Percentiles rank a stretch among this genome's conserved stretches.
Conservation (phyloP, 164 flowering plant genomes). For the Vitis rupestris region DNA sequence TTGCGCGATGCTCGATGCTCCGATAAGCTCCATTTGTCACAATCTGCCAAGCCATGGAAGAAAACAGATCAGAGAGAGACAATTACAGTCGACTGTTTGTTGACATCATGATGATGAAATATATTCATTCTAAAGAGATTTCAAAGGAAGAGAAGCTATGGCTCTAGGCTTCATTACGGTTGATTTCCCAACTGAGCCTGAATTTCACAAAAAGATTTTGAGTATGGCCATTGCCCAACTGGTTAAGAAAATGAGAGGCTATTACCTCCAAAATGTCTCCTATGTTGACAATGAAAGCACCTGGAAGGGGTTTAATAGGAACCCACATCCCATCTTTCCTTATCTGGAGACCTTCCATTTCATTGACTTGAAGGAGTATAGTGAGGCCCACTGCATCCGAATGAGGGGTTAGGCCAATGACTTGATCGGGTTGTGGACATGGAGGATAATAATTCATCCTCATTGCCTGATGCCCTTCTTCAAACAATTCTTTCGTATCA, state of each 20-base stretch:
- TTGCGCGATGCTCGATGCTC: constrained; percentile 39
- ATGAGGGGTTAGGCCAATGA: constrained; percentile 41
- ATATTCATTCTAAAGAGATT: no score
- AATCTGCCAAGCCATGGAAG: constrained; percentile 18
- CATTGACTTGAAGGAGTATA: constrained; percentile 37
- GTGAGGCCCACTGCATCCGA: constrained; percentile 36
- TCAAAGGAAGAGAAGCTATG: no score
- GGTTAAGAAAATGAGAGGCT: no score
- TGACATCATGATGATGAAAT: no score
- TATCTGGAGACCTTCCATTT: constrained; percentile 37
- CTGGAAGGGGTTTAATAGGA: constrained; percentile 30
- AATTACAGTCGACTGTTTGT: no score
- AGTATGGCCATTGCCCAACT: not conserved
- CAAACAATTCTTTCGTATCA: constrained; percentile 26
- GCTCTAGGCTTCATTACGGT: no score
- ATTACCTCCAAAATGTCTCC: constrained; percentile 40
- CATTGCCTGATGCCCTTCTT: constrained; percentile 27
- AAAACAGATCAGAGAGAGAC: no score
- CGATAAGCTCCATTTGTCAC: constrained; percentile 30
- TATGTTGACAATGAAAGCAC: constrained; percentile 43
- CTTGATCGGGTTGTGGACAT: constrained; percentile 39
- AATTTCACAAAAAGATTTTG: no score
- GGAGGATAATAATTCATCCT: constrained; percentile 49
- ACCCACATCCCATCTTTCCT: constrained; percentile 36
- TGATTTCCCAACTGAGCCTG: no score